Conservation (phyloP, 495 filamentous ascomycete genomes). For the Hypoxylon lenormandii region DNA sequence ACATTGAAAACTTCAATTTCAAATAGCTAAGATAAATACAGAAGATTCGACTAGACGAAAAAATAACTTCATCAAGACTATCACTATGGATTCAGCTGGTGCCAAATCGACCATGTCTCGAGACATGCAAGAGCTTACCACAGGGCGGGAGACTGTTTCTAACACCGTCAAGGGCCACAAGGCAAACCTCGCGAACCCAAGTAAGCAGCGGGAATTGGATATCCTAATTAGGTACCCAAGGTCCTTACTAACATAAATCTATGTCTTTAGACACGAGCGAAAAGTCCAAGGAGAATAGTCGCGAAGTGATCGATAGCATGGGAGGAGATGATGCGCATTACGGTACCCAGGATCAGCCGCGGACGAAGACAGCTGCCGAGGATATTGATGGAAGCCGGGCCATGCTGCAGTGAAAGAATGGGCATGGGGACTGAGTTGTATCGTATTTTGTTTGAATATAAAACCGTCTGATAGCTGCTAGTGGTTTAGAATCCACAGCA, state of each 20-base stretch:
- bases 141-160: constrained; percentile 53
- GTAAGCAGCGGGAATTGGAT: constrained; percentile 16
- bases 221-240: too few species aligned
- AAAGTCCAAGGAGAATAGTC: constrained; percentile 46
- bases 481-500: too few species aligned
- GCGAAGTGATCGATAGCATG: constrained; percentile 37
- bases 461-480: too few species aligned
- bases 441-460: too few species aligned
- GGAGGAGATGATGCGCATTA: constrained; percentile 49
- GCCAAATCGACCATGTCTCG: constrained; percentile 55
- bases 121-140: constrained; percentile 56
- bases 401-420: constrained; percentile 19
- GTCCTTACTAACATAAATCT: neutral
- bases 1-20: neutral
- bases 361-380: constrained; percentile 51
- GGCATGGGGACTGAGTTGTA: too few species aligned
- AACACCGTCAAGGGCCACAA: constrained; percentile 50
- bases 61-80: neutral
- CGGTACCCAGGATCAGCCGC: constrained; percentile 44
- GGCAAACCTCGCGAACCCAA: constrained; percentile 49
- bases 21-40: neutral
- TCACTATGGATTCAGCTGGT: constrained; percentile 51
- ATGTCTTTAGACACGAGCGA: constrained; percentile 45
- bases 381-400: constrained; percentile 51
- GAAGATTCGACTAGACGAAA: neutral